phyloP scores from a whole-genome alignment of 768 basidiomycete species.

The Hydnum rufescens region DNA sequence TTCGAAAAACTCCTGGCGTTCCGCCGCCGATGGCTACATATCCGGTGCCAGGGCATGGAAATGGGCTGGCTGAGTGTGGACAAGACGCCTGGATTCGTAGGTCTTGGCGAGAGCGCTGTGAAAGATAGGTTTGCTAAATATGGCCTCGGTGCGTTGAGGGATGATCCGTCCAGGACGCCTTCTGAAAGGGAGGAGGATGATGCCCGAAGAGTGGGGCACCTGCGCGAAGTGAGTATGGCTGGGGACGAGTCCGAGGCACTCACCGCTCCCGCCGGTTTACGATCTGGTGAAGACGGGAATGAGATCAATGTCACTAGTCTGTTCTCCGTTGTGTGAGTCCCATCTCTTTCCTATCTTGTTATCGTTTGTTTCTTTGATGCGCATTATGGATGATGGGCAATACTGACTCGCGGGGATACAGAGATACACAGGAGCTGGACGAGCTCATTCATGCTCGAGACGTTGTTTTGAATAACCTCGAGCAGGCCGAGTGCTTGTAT shows the following conservation, averaged over 20 bases:
- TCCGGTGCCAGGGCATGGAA: constrained; percentile 47
- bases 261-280: background rate
- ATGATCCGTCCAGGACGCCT: constrained; percentile 6
- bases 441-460: constrained; percentile 57
- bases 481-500: constrained; percentile 62
- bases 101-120: constrained; percentile 53
- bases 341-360: background rate
- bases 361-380: background rate
- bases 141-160: constrained; percentile 29
- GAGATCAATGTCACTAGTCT: constrained; percentile 49
- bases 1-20: constrained; percentile 36
- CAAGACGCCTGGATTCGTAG: constrained; percentile 43
- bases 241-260: constrained; percentile 3
- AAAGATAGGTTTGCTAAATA: constrained; percentile 48
- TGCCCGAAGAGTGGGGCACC: background rate
- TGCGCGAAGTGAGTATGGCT: background rate
- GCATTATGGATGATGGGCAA: background rate
- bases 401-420: constrained; percentile 14
- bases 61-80: constrained; percentile 53
- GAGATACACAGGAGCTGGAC: constrained; percentile 49
- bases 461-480: constrained; percentile 55
- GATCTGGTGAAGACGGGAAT: constrained; percentile 23
- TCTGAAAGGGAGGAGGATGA: background rate
- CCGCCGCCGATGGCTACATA: constrained; percentile 37
- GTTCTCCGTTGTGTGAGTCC: constrained; percentile 50